Percentiles rank a stretch among this genome's conserved stretches.
Evolutionary conservation across 75 land plant species (phyloP).

Genomic region (Isoetes taiwanensis): DNA sequence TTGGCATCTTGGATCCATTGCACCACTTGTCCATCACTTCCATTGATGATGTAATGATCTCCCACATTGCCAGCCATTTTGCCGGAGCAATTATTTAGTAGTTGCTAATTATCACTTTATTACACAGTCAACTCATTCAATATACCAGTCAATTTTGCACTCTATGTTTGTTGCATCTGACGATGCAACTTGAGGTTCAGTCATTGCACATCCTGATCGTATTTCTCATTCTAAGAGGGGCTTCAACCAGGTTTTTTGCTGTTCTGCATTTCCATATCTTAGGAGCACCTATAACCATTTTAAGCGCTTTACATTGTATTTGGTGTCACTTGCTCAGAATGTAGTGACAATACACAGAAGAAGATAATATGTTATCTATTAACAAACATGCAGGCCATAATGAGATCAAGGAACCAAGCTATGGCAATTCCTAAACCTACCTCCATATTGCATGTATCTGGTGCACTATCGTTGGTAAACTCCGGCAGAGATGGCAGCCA

Average conservation of each 20-base stretch:
- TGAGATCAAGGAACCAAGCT: too few species aligned
- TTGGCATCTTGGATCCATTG: slow-evolving; percentile 98
- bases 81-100: not conserved
- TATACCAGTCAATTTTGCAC: slow-evolving; percentile 69
- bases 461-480: slow-evolving; percentile 65
- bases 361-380: too few species aligned
- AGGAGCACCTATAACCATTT: slow-evolving; percentile 88
- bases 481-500: slow-evolving; percentile 77
- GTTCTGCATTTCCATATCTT: slow-evolving; percentile 79
- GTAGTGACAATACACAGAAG: too few species aligned
- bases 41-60: slow-evolving; percentile 68
- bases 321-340: too few species aligned
- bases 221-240: slow-evolving; percentile 84
- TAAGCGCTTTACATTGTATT: too few species aligned
- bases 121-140: too few species aligned
- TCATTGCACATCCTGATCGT: slow-evolving; percentile 98
- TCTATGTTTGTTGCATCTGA: slow-evolving; percentile 98
- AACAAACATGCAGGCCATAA: too few species aligned
- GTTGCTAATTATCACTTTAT: not conserved
- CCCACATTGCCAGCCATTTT: slow-evolving; percentile 40
- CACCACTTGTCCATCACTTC: slow-evolving; percentile 99
- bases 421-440: too few species aligned
- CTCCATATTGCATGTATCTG: slow-evolving; percentile 99
- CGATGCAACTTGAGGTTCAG: slow-evolving; percentile 95
- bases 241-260: slow-evolving; percentile 65